Evolutionary conservation across 495 filamentous ascomycete genomes (phyloP), one percentile per base, ranked within the genome.

Genomic region (Penicillium cosmopolitanum): DNA sequence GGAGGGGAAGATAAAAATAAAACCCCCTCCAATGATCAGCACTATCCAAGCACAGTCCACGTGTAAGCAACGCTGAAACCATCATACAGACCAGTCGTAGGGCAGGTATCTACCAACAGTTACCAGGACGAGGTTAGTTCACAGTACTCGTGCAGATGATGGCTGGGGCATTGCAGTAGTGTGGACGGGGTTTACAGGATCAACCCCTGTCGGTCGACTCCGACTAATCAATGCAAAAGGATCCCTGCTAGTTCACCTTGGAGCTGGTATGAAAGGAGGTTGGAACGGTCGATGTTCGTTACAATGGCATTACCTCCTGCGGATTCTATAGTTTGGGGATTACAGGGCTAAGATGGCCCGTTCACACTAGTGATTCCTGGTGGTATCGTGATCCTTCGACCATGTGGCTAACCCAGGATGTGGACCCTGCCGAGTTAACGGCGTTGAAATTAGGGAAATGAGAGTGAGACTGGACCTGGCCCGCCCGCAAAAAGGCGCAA

Each of bases 31-130:
- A 48, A 25, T 52, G 56, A 58, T 58, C 55, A 58, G 35, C 55
- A 50, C 8, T 7, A 16, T 35, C 60, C 19, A 62, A 42, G 42
- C 43, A 36, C 50, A 51, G 54, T 55, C 62, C 57, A 60, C 57
- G 57, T 65, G 42, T 61, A 57, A 64, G 57, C 52, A 55, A 57
- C 21, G 35, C 28, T 65, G 62, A 65, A 65, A 65, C 61, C 11
- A 23, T 10, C 19, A 12, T 9, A 48, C 12, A 28, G 46, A 48
- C 46, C 46, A 48, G 19, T 48, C 46, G 11, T 5, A 23, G 18
- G 9, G 19, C 46, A 48, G 19, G 10, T 28, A 48, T 28, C 21
- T 48, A 48, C 46, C 46, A 48, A 48, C 46, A 48, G 46, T 48
- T 48, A 48, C 46, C 9, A 28, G 18, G 40, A 53, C 12, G 36